Base-by-base conservation (phyloP, 768 basidiomycete species). In the Boletus fagicola region DNA sequence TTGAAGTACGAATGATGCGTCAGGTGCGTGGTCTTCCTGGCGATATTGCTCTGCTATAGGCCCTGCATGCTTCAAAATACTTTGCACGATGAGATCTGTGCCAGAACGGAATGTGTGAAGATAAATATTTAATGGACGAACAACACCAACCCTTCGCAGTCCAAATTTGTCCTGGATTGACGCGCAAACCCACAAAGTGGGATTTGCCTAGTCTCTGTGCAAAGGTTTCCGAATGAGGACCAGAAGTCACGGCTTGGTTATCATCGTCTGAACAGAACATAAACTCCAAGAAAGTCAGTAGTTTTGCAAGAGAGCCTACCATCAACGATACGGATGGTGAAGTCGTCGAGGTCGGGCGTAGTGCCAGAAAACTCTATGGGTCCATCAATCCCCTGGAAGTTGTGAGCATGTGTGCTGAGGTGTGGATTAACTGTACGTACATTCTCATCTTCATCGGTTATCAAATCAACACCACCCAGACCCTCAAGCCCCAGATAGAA, bases 401-500 rank as follows among this genome's bases (percentile, higher is more conserved):
- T 31, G 49, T 63, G 20, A 64, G 54, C n/a, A 46, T 53, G 18
- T 12, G 45, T 52, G n/a, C 3, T 49, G 36, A 55, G 24, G n/a
- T 50, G 42, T 6, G 36, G n/a, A 47, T 36, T 20, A 22, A n/a
- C 33, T 40, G 18, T 16, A 71, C 82, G 24, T 62, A 93, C 92
- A 70, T 89, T 82, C 59, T 90, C 84, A 49, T 87, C 77, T 64
- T 87, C 85, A 33, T 87, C 85, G 0, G 84, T 88, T 49, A 90
- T 87, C 79, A 97, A 80, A 56, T 90, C 85, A 26, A 98, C 58
- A 3, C 81, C 85, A 15, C 96, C 94, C 1, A 94, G 74, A 0
- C 94, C 95, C 65, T 98, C 94, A 31, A 95, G 73, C 0, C 93
- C 94, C 61, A 89, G 74, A 66, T 98, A 96, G 68, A 93, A 96